A percentile compares a stretch with the other conserved stretches of the same genome.
Conservation (phyloP, 345 rosid genomes). For the Ceriops zippeliana region DNA sequence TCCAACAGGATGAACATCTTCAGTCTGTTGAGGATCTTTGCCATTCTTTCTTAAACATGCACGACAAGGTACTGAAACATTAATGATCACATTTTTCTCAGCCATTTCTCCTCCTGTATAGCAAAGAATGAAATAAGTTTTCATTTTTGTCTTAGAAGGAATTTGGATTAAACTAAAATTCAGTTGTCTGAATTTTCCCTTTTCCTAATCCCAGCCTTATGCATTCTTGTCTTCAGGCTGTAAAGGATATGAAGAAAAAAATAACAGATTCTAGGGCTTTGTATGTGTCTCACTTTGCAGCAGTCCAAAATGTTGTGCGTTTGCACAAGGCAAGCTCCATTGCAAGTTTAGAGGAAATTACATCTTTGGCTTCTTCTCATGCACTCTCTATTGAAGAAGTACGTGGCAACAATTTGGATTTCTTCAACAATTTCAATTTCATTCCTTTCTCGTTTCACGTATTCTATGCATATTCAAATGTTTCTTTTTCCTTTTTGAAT, state of each 20-base stretch:
- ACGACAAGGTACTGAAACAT: constrained; percentile 52
- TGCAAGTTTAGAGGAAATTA: constrained; percentile 75
- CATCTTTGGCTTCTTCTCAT: constrained; percentile 55
- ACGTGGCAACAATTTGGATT: constrained; percentile 20
- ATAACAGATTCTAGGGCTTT: constrained; percentile 55
- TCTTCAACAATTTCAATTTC: not conserved
- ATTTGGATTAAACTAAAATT: not conserved
- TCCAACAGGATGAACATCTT: constrained; percentile 75
- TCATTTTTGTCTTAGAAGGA: not conserved
- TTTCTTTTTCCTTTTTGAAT: constrained; percentile 11
- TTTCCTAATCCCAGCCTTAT: not conserved
- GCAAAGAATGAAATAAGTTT: not conserved
- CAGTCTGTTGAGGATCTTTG: constrained; percentile 63
- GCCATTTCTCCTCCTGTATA: not conserved
- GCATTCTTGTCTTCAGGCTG: constrained; percentile 43
- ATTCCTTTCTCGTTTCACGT: not conserved
- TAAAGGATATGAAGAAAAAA: constrained; percentile 62
- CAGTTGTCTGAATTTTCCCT: not conserved
- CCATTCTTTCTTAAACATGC: constrained; percentile 52
- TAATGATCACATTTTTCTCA: not conserved
- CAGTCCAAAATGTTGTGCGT: constrained; percentile 82
- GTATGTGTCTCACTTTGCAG: constrained; percentile 75
- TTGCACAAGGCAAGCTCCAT: constrained; percentile 78
- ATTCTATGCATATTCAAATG: not conserved
- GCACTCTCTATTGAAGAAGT: constrained; percentile 63